These are phyloP conservation scores for Austroboletus eburneus DNA, from an alignment of 768 basidiomycete genomes.

Conservation along the genomic window DNA sequence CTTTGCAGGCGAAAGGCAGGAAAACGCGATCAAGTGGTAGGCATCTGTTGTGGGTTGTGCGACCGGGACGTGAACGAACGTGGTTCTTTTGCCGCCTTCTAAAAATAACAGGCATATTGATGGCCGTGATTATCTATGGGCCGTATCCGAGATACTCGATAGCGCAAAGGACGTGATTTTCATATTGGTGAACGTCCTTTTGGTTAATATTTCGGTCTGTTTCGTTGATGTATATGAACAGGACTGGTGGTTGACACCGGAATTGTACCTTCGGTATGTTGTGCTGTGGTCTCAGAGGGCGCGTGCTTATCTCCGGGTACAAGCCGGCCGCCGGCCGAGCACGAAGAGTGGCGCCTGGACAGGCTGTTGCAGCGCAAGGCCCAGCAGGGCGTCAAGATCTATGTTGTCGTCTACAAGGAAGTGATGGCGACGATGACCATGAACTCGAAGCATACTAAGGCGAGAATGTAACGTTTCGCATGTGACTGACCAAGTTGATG, in stretches of 20 bases:
- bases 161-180: slow-evolving; percentile 80
- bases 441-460: slow-evolving; percentile 84
- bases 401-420: slow-evolving; percentile 95
- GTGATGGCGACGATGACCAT: slow-evolving; percentile 91
- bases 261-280: slow-evolving; percentile 74
- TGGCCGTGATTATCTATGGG: slow-evolving; percentile 97
- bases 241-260: slow-evolving; percentile 96
- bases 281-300: not conserved
- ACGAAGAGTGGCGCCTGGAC: slow-evolving; percentile 89
- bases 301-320: slow-evolving; percentile 4
- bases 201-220: not conserved
- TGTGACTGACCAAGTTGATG: slow-evolving; percentile 1
- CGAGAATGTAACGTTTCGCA: slow-evolving; percentile 9
- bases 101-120: slow-evolving; percentile 63
- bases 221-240: slow-evolving; percentile 22
- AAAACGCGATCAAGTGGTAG: slow-evolving; percentile 84
- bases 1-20: slow-evolving; percentile 69
- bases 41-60: too few species aligned
- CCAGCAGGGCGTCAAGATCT: slow-evolving; percentile 85
- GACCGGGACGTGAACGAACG: not conserved
- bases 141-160: slow-evolving; percentile 85
- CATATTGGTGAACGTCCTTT: slow-evolving; percentile 55
- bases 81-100: not conserved
- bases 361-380: slow-evolving; percentile 83
- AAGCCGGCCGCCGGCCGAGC: slow-evolving; percentile 74